Percentiles rank a stretch among this genome's conserved stretches.
These are phyloP conservation scores for Setaria italica DNA, from an alignment of 202 grass and related monocot genomes.

Conservation along the genomic window DNA sequence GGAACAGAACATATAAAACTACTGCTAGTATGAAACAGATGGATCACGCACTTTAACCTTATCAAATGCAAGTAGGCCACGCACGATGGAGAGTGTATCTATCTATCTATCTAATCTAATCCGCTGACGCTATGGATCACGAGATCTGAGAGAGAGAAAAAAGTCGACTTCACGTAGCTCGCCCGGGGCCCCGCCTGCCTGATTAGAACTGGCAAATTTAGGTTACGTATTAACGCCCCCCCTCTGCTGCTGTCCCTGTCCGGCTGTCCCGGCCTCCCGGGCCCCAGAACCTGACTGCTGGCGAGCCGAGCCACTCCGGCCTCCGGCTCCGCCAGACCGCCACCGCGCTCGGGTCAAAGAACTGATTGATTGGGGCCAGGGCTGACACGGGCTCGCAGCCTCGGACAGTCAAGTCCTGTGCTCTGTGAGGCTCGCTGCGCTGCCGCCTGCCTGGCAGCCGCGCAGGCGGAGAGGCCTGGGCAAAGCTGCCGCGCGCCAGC, in stretches of 20 bases:
- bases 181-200: neutral
- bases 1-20: no score
- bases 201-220: conserved; percentile 56
- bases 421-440: neutral
- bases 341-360: conserved; percentile 15
- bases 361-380: neutral
- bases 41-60: neutral
- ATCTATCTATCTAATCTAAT: neutral
- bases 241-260: neutral
- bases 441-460: neutral
- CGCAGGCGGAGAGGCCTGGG: neutral
- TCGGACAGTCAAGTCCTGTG: conserved; percentile 12
- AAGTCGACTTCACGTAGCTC: neutral
- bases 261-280: neutral
- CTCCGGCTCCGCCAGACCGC: no score
- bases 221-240: conserved; percentile 40
- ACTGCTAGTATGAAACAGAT: neutral
- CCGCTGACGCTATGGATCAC: conserved; percentile 21
- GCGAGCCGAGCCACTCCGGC: neutral
- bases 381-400: neutral
- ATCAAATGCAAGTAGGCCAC: neutral
- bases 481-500: conserved; percentile 39
- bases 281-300: neutral
- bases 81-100: neutral
- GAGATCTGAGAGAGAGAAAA: conserved; percentile 3